These are phyloP conservation scores for Colletotrichum trifolii DNA, from an alignment of 2,329 filamentous ascomycete genomes.

Conservation along the genomic window DNA sequence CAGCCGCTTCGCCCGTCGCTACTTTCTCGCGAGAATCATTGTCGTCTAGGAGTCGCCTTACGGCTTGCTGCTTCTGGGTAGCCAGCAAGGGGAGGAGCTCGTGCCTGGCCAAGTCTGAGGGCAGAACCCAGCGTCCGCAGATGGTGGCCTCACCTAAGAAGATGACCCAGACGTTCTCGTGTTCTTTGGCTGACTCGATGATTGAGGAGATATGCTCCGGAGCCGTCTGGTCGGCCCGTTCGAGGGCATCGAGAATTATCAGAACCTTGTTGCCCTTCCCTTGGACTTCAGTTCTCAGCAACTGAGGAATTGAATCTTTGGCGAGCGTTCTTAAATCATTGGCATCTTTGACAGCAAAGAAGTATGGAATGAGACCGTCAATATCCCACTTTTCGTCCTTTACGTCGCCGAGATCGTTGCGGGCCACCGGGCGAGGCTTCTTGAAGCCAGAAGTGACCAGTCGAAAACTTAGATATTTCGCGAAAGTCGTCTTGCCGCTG, in stretches of 20 bases:
- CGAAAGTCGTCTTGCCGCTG: conserved; percentile 15
- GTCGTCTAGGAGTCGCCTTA: neutral
- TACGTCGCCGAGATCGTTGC: conserved; percentile 1
- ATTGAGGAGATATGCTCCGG: neutral
- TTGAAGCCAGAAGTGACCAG: neutral
- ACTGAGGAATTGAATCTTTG: neutral
- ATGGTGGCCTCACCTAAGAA: too few relatives aligned
- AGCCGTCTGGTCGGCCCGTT: neutral
- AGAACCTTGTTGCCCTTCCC: neutral
- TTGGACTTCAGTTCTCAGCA: neutral
- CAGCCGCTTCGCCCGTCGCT: neutral
- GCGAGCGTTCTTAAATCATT: neutral
- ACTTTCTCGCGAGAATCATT: neutral
- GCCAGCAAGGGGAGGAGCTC: neutral
- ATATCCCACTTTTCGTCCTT: neutral
- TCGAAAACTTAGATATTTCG: conserved; percentile 10
- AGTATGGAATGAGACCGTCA: neutral
- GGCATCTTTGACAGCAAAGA: neutral
- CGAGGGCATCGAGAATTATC: conserved; percentile 5
- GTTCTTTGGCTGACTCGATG: neutral
- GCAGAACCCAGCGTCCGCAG: neutral
- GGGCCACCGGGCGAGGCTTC: neutral
- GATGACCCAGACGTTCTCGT: neutral
- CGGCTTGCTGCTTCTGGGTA: neutral
- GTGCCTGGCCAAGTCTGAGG: neutral